Conservation (phyloP, 192 early-diverging fungal species). For the Podila verticillata region DNA sequence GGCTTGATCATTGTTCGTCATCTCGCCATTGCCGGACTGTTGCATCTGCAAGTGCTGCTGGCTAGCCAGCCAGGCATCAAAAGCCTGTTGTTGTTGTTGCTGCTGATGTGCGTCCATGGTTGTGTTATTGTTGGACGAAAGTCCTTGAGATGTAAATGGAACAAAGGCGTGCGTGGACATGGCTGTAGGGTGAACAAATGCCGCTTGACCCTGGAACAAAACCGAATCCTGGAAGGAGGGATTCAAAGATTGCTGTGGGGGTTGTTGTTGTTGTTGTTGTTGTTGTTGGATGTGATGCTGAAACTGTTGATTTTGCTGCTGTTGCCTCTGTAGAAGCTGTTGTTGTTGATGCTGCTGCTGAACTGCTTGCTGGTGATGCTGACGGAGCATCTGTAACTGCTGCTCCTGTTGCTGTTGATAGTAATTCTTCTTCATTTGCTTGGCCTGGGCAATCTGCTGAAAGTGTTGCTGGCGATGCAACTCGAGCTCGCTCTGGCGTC, state of each 20-base stretch:
- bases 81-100: constrained; percentile 7
- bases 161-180: not conserved
- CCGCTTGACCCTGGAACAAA: constrained; percentile 16
- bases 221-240: constrained; percentile 10
- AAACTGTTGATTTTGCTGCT: constrained; percentile 1
- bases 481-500: constrained; percentile 2
- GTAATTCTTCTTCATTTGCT: constrained; percentile 8
- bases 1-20: not conserved
- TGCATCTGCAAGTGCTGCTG: not conserved
- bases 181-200: constrained; percentile 3
- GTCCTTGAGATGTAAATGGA: not conserved
- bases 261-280: constrained; percentile 13
- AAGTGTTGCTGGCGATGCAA: constrained; percentile 1
- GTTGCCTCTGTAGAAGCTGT: not conserved
- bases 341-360: constrained; percentile 6
- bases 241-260: not conserved
- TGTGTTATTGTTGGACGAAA: not conserved
- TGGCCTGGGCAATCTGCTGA: not conserved
- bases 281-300: constrained; percentile 2
- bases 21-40: not conserved
- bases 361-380: constrained; percentile 4
- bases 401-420: constrained; percentile 16
- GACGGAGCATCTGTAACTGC: constrained; percentile 1
- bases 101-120: not conserved
- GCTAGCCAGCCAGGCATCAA: constrained; percentile 1